A percentile compares a stretch with the other conserved stretches of the same genome.
Evolutionary conservation across 805 yeast genomes (phyloP).

Genomic region (Candida alai): DNA sequence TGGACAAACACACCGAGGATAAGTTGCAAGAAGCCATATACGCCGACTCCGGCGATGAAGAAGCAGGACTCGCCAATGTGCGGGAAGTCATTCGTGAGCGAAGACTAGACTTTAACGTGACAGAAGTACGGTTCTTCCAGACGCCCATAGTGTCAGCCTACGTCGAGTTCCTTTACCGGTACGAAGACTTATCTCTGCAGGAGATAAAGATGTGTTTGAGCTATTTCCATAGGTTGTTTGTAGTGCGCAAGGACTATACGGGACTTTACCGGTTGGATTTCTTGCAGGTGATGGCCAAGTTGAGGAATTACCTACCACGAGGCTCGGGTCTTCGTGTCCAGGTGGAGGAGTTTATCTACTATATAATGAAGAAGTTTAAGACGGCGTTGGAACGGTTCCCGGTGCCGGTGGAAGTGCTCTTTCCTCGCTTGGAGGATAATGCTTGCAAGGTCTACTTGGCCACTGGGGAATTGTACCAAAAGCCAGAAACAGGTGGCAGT

Average conservation of each 20-base stretch:
- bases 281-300: conserved; percentile 52
- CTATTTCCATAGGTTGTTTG: conserved; percentile 69
- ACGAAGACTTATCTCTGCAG: conserved; percentile 54
- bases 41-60: conserved; percentile 32
- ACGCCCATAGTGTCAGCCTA: conserved; percentile 64
- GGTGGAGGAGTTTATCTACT: conserved; percentile 59
- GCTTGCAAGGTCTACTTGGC: conserved; percentile 48
- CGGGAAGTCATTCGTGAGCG: conserved; percentile 42
- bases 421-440: conserved; percentile 51
- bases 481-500: conserved; percentile 12
- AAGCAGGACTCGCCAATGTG: conserved; percentile 21
- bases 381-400: conserved; percentile 46
- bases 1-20: conserved; percentile 24
- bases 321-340: conserved; percentile 49
- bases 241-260: conserved; percentile 53
- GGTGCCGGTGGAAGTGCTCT: conserved; percentile 62
- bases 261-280: conserved; percentile 69
- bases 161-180: conserved; percentile 56
- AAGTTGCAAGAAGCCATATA: conserved; percentile 25
- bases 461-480: conserved; percentile 50
- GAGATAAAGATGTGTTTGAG: conserved; percentile 62
- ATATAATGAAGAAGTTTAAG: conserved; percentile 60
- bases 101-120: conserved; percentile 39
- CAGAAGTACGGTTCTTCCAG: conserved; percentile 47
- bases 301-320: conserved; percentile 45